phyloP scores from a whole-genome alignment of 2,329 filamentous ascomycete genomes.

The Aspergillus sp. region DNA sequence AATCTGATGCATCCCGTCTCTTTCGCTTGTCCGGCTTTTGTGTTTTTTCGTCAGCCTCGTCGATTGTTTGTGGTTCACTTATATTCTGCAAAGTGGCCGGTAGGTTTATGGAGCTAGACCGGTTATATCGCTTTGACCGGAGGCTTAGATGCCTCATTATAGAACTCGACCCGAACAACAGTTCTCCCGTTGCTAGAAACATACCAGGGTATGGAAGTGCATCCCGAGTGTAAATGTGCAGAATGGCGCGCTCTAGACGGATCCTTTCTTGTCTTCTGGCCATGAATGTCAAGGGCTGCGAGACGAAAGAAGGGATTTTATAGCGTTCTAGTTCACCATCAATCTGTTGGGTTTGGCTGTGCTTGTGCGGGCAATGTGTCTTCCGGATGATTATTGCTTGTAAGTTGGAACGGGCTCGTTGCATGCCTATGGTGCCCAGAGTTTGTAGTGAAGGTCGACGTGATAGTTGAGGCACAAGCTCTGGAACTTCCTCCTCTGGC shows the following conservation, averaged over 20 bases:
- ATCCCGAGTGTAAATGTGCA: slow-evolving; percentile 82
- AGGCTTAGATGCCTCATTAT: slow-evolving; percentile 87
- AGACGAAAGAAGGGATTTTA: slow-evolving; percentile 71
- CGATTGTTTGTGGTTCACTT: neutral
- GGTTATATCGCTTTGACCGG: slow-evolving; percentile 71
- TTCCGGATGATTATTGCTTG: slow-evolving; percentile 85
- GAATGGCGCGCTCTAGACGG: slow-evolving; percentile 70
- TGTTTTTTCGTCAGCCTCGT: neutral
- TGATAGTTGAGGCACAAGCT: slow-evolving; percentile 63
- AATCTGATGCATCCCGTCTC: neutral
- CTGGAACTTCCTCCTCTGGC: slow-evolving; percentile 72
- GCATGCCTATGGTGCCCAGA: slow-evolving; percentile 70
- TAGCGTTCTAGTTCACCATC: slow-evolving; percentile 69
- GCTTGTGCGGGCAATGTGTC: slow-evolving; percentile 67
- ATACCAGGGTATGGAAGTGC: slow-evolving; percentile 81
- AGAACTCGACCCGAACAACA: slow-evolving; percentile 71
- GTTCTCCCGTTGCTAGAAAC: slow-evolving; percentile 65
- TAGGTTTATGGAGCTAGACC: slow-evolving; percentile 58
- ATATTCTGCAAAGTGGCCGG: neutral
- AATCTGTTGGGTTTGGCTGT: slow-evolving; percentile 46
- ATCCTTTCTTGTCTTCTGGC: slow-evolving; percentile 74
- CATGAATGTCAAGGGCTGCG: slow-evolving; percentile 65
- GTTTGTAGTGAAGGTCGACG: slow-evolving; percentile 71
- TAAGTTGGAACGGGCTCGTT: slow-evolving; percentile 65
- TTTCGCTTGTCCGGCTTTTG: neutral